Evolutionary conservation across 495 filamentous ascomycete genomes (phyloP).

Genomic region (Penicillium simplicissimum): DNA sequence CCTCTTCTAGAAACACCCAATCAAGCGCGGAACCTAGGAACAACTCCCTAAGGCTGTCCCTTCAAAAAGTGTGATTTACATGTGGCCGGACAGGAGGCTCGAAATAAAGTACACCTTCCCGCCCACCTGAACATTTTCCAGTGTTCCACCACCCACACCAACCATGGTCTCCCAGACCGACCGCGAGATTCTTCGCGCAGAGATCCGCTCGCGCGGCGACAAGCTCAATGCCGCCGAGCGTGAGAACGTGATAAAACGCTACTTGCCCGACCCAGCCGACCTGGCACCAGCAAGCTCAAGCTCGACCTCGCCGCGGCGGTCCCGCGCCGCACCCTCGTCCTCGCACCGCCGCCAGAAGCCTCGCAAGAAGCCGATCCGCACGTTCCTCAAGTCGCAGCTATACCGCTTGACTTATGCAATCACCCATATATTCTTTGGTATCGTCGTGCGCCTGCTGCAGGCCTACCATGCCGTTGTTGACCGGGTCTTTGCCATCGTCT

Average conservation of each 20-base stretch:
- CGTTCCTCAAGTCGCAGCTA: slow-evolving; percentile 65
- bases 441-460: slow-evolving; percentile 80
- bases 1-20: background rate
- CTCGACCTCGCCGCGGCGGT: slow-evolving; percentile 11
- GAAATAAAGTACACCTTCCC: background rate
- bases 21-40: slow-evolving; percentile 5
- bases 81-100: slow-evolving; percentile 1
- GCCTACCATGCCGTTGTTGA: slow-evolving; percentile 75
- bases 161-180: slow-evolving; percentile 58
- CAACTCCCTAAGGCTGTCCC: background rate
- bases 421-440: slow-evolving; percentile 78
- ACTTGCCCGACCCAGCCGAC: slow-evolving; percentile 66
- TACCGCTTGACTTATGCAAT: slow-evolving; percentile 69
- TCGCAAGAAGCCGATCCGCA: slow-evolving; percentile 57
- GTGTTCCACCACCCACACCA: slow-evolving; percentile 13
- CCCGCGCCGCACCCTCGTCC: slow-evolving; percentile 15
- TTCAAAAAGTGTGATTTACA: background rate
- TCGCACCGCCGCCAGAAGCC: slow-evolving; percentile 34
- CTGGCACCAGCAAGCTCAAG: slow-evolving; percentile 12
- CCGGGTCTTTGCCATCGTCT: slow-evolving; percentile 73
- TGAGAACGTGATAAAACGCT: slow-evolving; percentile 70
- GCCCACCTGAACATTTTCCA: background rate
- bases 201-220: slow-evolving; percentile 57
- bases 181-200: slow-evolving; percentile 60
- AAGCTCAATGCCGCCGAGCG: slow-evolving; percentile 66